Conservation (phyloP, 495 filamentous ascomycete species). For the Lineolata rhizophorae region DNA sequence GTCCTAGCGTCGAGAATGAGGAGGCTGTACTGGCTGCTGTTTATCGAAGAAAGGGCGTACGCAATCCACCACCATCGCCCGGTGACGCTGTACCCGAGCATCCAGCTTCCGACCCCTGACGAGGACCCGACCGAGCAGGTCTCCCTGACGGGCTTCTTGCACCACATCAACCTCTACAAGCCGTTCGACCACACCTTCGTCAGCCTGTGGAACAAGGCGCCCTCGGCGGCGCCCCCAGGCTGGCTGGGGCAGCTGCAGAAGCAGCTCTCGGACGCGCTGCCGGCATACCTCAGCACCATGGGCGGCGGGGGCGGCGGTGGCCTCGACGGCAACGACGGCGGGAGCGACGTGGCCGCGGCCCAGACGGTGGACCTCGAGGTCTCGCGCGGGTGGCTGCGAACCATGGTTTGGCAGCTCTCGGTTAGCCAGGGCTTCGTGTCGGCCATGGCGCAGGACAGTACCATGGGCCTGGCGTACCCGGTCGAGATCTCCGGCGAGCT, state of each 20-base stretch:
- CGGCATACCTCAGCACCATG: slow-evolving; percentile 26
- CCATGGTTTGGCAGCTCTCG: slow-evolving; percentile 53
- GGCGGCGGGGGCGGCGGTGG: too few relatives aligned
- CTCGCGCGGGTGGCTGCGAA: slow-evolving; percentile 71
- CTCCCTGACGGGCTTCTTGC: slow-evolving; percentile 34
- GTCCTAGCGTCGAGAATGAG: slow-evolving; percentile 31
- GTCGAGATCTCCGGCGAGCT: slow-evolving; percentile 49
- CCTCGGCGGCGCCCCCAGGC: slow-evolving; percentile 29
- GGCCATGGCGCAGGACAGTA: slow-evolving; percentile 26
- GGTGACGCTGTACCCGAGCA: slow-evolving; percentile 42
- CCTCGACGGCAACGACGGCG: too few relatives aligned
- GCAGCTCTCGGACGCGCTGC: slow-evolving; percentile 41
- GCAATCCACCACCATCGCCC: slow-evolving; percentile 58
- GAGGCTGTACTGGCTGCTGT: slow-evolving; percentile 49
- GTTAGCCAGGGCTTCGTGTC: slow-evolving; percentile 31
- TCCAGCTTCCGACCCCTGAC: slow-evolving; percentile 38
- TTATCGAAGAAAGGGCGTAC: slow-evolving; percentile 54
- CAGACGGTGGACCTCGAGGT: slow-evolving; percentile 47
- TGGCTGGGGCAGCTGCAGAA: slow-evolving; percentile 41
- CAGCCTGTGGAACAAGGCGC: slow-evolving; percentile 37
- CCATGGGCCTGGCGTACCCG: slow-evolving; percentile 46
- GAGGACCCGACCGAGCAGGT: slow-evolving; percentile 21
- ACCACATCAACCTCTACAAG: slow-evolving; percentile 43
- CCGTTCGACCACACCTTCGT: slow-evolving; percentile 53
- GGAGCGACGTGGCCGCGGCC: slow-evolving; percentile 39